These are phyloP conservation scores for Fusarium sp. DNA, from an alignment of 2,329 filamentous ascomycete species.

Conservation along the genomic window DNA sequence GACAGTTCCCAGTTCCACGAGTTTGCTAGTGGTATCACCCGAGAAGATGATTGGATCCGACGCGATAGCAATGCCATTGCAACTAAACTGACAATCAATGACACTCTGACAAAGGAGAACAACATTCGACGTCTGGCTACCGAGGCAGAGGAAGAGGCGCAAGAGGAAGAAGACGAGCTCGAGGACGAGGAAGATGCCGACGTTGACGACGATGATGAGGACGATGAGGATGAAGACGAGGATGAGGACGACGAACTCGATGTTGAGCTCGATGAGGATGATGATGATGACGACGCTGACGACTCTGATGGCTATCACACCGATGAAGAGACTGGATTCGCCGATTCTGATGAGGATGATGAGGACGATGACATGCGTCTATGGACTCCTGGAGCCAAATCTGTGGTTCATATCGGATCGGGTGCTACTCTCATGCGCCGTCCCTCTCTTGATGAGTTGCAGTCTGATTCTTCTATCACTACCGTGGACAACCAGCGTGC, in stretches of 20 bases:
- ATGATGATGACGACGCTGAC: constrained; percentile 66
- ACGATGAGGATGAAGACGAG: constrained; percentile 58
- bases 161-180: constrained; percentile 73
- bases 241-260: constrained; percentile 64
- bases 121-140: constrained; percentile 85
- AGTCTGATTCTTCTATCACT: constrained; percentile 72
- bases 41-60: constrained; percentile 91
- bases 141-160: constrained; percentile 91
- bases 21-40: constrained; percentile 84
- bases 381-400: constrained; percentile 63
- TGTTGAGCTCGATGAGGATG: constrained; percentile 61
- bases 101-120: constrained; percentile 91
- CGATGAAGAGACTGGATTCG: constrained; percentile 75
- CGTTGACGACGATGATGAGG: constrained; percentile 76
- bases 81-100: constrained; percentile 84
- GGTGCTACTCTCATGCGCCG: constrained; percentile 49
- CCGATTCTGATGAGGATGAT: constrained; percentile 75
- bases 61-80: constrained; percentile 73
- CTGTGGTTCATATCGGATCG: constrained; percentile 52
- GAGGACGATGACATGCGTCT: constrained; percentile 73
- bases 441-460: constrained; percentile 58
- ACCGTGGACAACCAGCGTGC: constrained; percentile 56
- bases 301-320: constrained; percentile 80
- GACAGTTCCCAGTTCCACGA: constrained; percentile 83
- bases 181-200: constrained; percentile 90